These are phyloP conservation scores for Pestalotiopsis sp. DNA, from an alignment of 2,329 filamentous ascomycete genomes.

Conservation along the genomic window DNA sequence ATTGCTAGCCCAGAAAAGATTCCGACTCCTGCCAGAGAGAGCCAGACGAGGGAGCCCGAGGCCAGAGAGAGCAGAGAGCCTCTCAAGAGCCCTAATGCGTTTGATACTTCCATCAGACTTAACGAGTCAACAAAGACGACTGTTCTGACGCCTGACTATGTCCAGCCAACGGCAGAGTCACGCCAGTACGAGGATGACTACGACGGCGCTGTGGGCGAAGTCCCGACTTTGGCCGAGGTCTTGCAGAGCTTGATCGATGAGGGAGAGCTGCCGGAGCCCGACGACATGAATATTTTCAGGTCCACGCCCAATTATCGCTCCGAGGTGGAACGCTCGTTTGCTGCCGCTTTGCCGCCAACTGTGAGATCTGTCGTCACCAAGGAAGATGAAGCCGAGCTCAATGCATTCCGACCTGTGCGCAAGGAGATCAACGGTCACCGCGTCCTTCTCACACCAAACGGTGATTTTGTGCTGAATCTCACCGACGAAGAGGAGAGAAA, in stretches of 20 bases:
- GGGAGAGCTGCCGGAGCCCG: slow-evolving; percentile 36
- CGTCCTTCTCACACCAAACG: slow-evolving; percentile 75
- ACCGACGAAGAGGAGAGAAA: slow-evolving; percentile 69
- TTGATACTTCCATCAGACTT: slow-evolving; percentile 35
- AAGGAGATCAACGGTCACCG: slow-evolving; percentile 67
- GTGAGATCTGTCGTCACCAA: slow-evolving; percentile 52
- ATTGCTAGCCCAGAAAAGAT: slow-evolving; percentile 18
- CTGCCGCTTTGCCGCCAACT: slow-evolving; percentile 37
- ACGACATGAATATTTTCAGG: slow-evolving; percentile 45
- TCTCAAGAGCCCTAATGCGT: slow-evolving; percentile 27
- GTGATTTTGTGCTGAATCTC: slow-evolving; percentile 75
- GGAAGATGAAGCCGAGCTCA: slow-evolving; percentile 58
- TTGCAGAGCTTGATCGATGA: slow-evolving; percentile 40
- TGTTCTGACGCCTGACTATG: slow-evolving; percentile 37
- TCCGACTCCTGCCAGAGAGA: slow-evolving; percentile 25
- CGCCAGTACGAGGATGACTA: slow-evolving; percentile 28
- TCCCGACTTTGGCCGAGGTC: slow-evolving; percentile 36
- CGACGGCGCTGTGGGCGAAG: slow-evolving; percentile 34
- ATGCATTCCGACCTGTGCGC: slow-evolving; percentile 60
- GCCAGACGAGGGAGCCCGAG: slow-evolving; percentile 27
- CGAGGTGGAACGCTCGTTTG: slow-evolving; percentile 30
- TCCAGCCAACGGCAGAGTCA: slow-evolving; percentile 28
- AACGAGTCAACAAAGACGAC: slow-evolving; percentile 39
- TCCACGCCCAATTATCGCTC: slow-evolving; percentile 36
- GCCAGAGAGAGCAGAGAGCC: slow-evolving; percentile 27